Evolutionary conservation across 2,329 filamentous ascomycete species (phyloP).

Genomic region (Plenodomus lindquistii): DNA sequence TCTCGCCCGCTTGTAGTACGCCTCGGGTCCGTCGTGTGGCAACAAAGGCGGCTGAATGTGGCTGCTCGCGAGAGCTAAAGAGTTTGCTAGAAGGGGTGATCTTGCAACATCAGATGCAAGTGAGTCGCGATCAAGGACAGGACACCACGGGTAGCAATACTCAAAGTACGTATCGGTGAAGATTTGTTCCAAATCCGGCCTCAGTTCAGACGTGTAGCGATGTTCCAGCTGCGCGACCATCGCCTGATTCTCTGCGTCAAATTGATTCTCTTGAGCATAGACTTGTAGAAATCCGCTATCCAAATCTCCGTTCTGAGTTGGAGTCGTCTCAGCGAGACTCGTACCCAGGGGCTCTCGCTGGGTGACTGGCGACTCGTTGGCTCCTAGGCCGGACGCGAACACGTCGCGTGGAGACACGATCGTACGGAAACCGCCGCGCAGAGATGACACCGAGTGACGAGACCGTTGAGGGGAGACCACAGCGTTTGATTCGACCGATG

Average conservation of each 20-base stretch:
- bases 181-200: conserved; percentile 22
- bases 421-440: conserved; percentile 6
- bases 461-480: background rate
- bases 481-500: background rate
- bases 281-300: conserved; percentile 22
- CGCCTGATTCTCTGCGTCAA: conserved; percentile 24
- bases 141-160: conserved; percentile 28
- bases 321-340: conserved; percentile 16
- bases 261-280: conserved; percentile 23
- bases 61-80: conserved; percentile 21
- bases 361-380: conserved; percentile 3
- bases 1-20: conserved; percentile 23
- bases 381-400: conserved; percentile 2
- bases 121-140: conserved; percentile 21
- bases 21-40: conserved; percentile 22
- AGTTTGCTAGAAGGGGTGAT: conserved; percentile 24
- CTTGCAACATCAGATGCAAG: conserved; percentile 17
- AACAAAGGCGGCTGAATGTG: conserved; percentile 25
- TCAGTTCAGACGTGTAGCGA: conserved; percentile 14
- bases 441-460: conserved; percentile 8
- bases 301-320: conserved; percentile 20
- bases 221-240: conserved; percentile 25
- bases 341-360: conserved; percentile 5
- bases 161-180: conserved; percentile 25
- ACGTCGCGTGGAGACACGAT: conserved; percentile 10